Conservation (phyloP, 78 protist genomes). For the Planoprotostelium fungivorum region DNA sequence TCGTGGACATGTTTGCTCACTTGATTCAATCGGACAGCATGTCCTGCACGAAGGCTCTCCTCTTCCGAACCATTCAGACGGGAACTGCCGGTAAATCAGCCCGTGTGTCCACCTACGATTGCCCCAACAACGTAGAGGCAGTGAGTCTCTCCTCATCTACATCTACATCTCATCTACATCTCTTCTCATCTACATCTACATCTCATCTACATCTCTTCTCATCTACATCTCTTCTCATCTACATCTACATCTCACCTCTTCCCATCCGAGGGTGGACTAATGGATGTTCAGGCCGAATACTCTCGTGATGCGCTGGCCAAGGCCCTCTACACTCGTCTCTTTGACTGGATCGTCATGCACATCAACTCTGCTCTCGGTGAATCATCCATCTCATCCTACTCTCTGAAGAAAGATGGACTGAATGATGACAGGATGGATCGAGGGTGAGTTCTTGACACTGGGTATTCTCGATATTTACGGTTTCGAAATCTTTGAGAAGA, state of each 20-base stretch:
- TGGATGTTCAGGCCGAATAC: slow-evolving; percentile 25
- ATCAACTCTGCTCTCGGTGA: slow-evolving; percentile 74
- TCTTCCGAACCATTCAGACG: slow-evolving; percentile 53
- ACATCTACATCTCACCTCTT: background rate
- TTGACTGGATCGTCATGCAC: slow-evolving; percentile 76
- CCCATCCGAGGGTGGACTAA: too few species aligned
- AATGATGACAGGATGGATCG: too few species aligned
- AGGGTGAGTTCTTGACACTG: slow-evolving; percentile 34
- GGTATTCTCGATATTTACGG: slow-evolving; percentile 94
- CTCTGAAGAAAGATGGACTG: too few species aligned
- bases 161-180: background rate
- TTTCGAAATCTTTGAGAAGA: slow-evolving; percentile 89
- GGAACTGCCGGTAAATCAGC: slow-evolving; percentile 67
- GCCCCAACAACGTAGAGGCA: slow-evolving; percentile 62
- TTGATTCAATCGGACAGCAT: slow-evolving; percentile 50
- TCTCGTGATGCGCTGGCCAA: slow-evolving; percentile 88
- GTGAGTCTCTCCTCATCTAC: background rate
- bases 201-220: too few species aligned
- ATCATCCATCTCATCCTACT: background rate
- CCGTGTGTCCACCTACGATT: slow-evolving; percentile 57
- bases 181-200: background rate
- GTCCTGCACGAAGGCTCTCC: slow-evolving; percentile 41
- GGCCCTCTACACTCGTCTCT: slow-evolving; percentile 88
- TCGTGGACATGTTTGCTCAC: slow-evolving; percentile 53
- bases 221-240: background rate